phyloP scores from a whole-genome alignment of 2,329 filamentous ascomycete species.

The Chrysosporium queenslandicum region DNA sequence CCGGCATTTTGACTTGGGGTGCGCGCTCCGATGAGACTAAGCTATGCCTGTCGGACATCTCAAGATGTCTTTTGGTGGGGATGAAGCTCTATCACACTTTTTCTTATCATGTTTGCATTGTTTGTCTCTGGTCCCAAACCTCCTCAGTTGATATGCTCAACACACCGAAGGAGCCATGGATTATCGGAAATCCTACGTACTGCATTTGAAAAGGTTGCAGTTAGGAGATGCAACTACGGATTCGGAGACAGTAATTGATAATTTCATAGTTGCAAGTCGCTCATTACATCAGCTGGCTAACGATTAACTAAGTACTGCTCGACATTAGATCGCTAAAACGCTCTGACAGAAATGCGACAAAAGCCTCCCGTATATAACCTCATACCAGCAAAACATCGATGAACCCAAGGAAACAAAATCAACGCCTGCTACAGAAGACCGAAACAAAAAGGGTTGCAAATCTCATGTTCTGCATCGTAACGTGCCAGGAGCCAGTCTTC shows the following conservation, averaged over 20 bases:
- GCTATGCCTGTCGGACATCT: not conserved
- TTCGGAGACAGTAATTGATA: no score
- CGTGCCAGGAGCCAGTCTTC: not conserved
- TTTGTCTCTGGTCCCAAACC: not conserved
- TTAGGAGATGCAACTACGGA: no score
- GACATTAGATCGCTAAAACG: slow-evolving; percentile 3
- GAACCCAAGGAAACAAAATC: not conserved
- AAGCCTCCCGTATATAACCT: slow-evolving; percentile 4
- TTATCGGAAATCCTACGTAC: not conserved
- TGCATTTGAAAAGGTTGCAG: no score
- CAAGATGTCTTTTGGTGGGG: not conserved
- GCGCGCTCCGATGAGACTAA: not conserved
- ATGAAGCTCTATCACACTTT: not conserved
- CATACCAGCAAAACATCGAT: not conserved
- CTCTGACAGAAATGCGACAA: not conserved
- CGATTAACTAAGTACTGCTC: not conserved
- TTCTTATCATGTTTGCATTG: slow-evolving; percentile 8
- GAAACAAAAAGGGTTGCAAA: not conserved
- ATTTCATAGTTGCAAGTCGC: no score
- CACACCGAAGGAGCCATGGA: no score
- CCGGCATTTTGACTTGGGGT: not conserved
- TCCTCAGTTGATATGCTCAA: not conserved
- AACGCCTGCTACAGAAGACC: not conserved
- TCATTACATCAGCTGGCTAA: no score
- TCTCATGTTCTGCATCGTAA: not conserved